phyloP scores from a whole-genome alignment of 345 rosid species.

The Euphorbia peplus region DNA sequence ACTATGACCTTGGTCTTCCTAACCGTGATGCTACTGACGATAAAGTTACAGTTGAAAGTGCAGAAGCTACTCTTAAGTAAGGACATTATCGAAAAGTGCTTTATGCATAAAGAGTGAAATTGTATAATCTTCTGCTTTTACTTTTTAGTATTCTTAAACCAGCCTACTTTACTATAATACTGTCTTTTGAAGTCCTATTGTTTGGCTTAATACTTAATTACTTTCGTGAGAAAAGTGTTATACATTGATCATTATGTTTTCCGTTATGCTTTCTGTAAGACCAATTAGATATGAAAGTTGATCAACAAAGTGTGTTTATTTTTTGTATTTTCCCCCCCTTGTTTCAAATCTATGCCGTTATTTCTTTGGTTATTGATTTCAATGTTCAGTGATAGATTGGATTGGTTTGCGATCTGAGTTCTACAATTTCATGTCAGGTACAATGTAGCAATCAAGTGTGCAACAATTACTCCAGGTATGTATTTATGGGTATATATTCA shows the following conservation, averaged over 20 bases:
- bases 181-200: background rate
- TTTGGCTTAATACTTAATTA: background rate
- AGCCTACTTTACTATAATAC: background rate
- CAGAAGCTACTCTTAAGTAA: conserved; percentile 26
- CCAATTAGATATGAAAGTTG: background rate
- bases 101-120: background rate
- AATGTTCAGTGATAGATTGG: background rate
- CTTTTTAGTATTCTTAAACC: background rate
- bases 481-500: background rate
- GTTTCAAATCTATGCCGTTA: background rate
- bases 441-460: conserved; percentile 26
- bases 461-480: conserved; percentile 22
- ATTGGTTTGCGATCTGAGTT: background rate
- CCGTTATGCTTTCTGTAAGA: background rate
- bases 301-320: background rate
- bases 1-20: conserved; percentile 24
- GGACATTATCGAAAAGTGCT: background rate
- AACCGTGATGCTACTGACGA: conserved; percentile 28
- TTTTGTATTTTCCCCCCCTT: background rate
- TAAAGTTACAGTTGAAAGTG: conserved; percentile 22
- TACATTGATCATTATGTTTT: background rate
- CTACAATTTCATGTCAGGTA: conserved; percentile 9
- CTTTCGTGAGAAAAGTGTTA: background rate
- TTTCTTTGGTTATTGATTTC: background rate
- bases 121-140: background rate